Evolutionary conservation across 164 flowering plant species (phyloP).

Genomic region (Aristolochia fimbriata): DNA sequence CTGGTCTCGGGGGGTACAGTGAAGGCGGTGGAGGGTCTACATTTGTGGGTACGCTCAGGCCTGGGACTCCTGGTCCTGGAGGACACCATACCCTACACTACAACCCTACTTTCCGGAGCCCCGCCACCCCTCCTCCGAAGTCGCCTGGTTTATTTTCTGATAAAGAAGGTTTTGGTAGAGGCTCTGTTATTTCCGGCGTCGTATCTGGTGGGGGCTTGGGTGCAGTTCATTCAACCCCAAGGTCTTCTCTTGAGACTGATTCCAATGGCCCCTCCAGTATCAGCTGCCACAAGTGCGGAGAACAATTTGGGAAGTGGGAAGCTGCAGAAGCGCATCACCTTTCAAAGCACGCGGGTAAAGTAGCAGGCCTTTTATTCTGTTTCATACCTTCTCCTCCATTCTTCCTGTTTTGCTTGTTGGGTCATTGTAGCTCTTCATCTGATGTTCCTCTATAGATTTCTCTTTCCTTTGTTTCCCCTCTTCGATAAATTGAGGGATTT

Average conservation of each 20-base stretch:
- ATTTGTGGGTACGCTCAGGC: conserved; percentile 77
- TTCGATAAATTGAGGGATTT: not conserved
- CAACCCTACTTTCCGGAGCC: conserved; percentile 35
- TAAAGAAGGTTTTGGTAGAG: conserved; percentile 30
- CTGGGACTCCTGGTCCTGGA: conserved; percentile 95
- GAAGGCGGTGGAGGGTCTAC: conserved; percentile 34
- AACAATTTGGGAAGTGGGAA: conserved; percentile 75
- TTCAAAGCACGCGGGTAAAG: conserved; percentile 87
- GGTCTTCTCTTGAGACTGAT: conserved; percentile 31
- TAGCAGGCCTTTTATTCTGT: not conserved
- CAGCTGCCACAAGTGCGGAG: conserved; percentile 83
- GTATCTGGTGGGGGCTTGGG: conserved; percentile 5
- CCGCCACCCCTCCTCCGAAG: conserved; percentile 40
- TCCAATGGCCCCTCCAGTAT: conserved; percentile 33
- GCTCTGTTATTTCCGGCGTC: conserved; percentile 15
- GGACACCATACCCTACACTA: conserved; percentile 57
- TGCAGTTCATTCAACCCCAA: conserved; percentile 19
- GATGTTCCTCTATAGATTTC: no score
- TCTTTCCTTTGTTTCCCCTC: no score
- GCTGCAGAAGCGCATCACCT: conserved; percentile 88
- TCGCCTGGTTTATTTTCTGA: conserved; percentile 26
- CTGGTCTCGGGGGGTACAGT: conserved; percentile 38
- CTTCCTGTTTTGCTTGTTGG: not conserved
- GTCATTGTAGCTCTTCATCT: not conserved
- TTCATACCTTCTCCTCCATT: no score